Base-by-base conservation (phyloP, 2,329 filamentous ascomycete genomes). In the Fusarium nanum region DNA sequence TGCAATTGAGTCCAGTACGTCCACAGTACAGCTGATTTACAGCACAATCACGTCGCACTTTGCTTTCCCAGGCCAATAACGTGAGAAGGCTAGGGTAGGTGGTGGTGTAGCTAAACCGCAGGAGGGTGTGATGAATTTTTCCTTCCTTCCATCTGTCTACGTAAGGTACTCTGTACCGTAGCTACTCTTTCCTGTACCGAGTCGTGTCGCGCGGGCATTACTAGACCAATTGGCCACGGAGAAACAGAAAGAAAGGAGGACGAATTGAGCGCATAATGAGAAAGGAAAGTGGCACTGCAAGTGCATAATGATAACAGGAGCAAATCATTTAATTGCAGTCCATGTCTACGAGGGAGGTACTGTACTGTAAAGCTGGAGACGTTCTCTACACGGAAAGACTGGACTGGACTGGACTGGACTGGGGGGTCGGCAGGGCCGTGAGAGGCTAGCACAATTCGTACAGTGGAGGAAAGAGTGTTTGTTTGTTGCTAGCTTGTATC, bases 391-490 rank as follows among this genome's bases (percentile, higher is more conserved):
- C 32, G 58, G 58, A 30, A 23, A 42, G 25, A 60, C 40, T 60
- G 30, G 30, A 60, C 44, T 60, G 48, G 32, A 52, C 49, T 27
- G 49, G 18, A 52, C 30, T 41, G 32, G 34, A 52, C 30, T 52
- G 32, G 48, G 46, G 40, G 56, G 50, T 63, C 68, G 73, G 70
- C 55, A 67, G 65, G 66, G 60, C 72, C 73, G 73, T 75, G 67
- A 63, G 62, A 60, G 56, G 54, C 60, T 48, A 58, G 49, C 25
- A 58, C 74, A 75, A 76, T 76, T 76, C 74, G 67, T 74, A 76
- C 73, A 49, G 73, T 75, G 58, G 27, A 40, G 41, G 14, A 23
- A 65, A 47, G 60, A 41, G 52, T 37, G 27, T 23, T 50, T 34
- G 56, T 58, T 68, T 69, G 73, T 65, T 72, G 64, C 69, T 60